Evolutionary conservation across 441 rosid species (phyloP).

Genomic region (Bocquillonia castaneifolia): DNA sequence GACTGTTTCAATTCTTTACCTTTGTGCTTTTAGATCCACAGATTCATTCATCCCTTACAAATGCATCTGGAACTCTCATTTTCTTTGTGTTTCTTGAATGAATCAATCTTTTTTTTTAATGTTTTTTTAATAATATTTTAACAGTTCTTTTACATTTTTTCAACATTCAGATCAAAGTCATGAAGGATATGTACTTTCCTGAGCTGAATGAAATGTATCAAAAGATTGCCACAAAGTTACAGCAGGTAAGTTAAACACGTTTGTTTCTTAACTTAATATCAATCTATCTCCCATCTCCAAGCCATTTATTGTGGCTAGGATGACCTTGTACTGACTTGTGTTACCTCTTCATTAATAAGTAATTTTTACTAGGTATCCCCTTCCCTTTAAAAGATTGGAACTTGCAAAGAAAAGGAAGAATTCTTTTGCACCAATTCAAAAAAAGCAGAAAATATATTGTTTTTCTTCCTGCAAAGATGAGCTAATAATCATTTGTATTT

Average conservation of each 20-base stretch:
- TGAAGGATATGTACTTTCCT: slow-evolving; percentile 71
- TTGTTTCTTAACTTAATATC: slow-evolving; percentile 5
- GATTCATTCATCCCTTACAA: not conserved
- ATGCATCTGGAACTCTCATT: slow-evolving; percentile 2
- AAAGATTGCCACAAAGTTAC: slow-evolving; percentile 61
- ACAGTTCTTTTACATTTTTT: not conserved
- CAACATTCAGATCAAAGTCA: slow-evolving; percentile 70
- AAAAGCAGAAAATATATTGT: not conserved
- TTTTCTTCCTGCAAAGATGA: no score
- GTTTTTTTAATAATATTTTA: slow-evolving; percentile 18
- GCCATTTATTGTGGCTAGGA: not conserved
- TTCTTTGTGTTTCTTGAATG: slow-evolving; percentile 15
- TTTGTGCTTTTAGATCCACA: not conserved
- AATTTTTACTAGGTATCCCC: not conserved
- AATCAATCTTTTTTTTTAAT: slow-evolving; percentile 19
- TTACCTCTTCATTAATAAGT: not conserved
- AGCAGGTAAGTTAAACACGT: slow-evolving; percentile 49
- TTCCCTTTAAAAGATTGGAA: not conserved
- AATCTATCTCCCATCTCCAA: not conserved
- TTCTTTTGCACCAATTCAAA: not conserved
- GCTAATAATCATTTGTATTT: not conserved
- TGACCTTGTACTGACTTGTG: not conserved
- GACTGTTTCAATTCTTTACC: not conserved
- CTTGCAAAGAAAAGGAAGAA: not conserved
- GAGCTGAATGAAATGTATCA: slow-evolving; percentile 81